A percentile compares a stretch with the other conserved stretches of the same genome.
phyloP scores from a whole-genome alignment of 768 basidiomycete genomes.

The Sporobolomyces pararoseus region DNA sequence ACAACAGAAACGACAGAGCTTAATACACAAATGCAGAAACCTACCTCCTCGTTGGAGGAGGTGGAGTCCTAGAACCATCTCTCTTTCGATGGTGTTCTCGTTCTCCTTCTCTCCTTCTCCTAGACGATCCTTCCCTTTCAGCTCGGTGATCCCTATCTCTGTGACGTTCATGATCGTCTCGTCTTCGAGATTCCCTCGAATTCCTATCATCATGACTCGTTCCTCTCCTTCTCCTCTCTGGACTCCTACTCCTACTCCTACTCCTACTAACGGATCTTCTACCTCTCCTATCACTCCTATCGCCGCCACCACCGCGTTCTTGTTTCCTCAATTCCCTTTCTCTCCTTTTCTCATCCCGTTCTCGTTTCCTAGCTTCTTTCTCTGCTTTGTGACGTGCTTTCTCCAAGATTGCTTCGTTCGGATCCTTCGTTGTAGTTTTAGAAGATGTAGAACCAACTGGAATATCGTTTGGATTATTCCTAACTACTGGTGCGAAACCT shows the following conservation, averaged over 20 bases:
- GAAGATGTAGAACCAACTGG: slow-evolving; percentile 10
- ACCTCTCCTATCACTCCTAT: slow-evolving; percentile 52
- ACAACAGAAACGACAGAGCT: no score
- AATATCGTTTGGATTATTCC: slow-evolving; percentile 1
- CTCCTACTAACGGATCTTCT: slow-evolving; percentile 47
- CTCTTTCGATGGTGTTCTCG: no score
- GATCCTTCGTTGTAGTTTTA: slow-evolving; percentile 19
- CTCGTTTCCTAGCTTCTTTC: slow-evolving; percentile 48
- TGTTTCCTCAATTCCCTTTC: slow-evolving; percentile 19
- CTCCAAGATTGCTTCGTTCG: slow-evolving; percentile 42
- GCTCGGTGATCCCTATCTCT: neutral
- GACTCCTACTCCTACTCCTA: slow-evolving; percentile 39
- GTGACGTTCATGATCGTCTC: neutral
- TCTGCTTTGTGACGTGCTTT: slow-evolving; percentile 48
- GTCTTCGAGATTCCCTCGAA: neutral
- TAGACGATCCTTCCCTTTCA: neutral
- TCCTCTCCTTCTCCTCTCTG: neutral
- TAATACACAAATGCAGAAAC: no score
- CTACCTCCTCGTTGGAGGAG: neutral
- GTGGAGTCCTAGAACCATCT: neutral
- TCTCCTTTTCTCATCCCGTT: slow-evolving; percentile 53
- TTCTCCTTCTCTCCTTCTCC: no score
- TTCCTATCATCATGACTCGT: neutral
- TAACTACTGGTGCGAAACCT: slow-evolving; percentile 60
- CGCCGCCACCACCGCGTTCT: slow-evolving; percentile 50